These are phyloP conservation scores for Nematodospora anomalae DNA, from an alignment of 1,139 yeast genomes.

Conservation along the genomic window DNA sequence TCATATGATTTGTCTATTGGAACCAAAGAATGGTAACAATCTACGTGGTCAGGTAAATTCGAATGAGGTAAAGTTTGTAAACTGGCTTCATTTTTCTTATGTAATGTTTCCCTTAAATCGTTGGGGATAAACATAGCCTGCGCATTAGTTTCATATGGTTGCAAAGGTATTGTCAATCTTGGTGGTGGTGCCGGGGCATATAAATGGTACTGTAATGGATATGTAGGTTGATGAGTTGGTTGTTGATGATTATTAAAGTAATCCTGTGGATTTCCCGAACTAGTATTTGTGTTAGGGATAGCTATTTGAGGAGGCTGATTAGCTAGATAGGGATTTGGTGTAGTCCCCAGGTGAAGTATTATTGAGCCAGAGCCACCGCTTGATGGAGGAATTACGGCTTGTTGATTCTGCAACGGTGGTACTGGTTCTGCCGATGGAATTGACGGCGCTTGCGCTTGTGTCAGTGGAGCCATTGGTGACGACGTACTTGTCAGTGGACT, in stretches of 20 bases:
- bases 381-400: slow-evolving; percentile 8
- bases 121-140: slow-evolving; percentile 71
- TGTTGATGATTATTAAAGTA: slow-evolving; percentile 1
- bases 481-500: slow-evolving; percentile 2
- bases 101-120: slow-evolving; percentile 69
- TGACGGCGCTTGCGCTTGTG: slow-evolving; percentile 1
- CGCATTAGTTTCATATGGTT: slow-evolving; percentile 69
- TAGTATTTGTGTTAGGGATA: neutral
- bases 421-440: slow-evolving; percentile 1
- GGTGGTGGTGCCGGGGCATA: slow-evolving; percentile 92
- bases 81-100: slow-evolving; percentile 77
- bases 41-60: slow-evolving; percentile 72
- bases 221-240: slow-evolving; percentile 21
- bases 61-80: slow-evolving; percentile 64
- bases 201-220: slow-evolving; percentile 80
- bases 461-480: slow-evolving; percentile 1
- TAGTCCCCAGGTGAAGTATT: slow-evolving; percentile 2
- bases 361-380: slow-evolving; percentile 3
- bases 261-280: too few relatives aligned
- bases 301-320: slow-evolving; percentile 6
- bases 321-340: slow-evolving; percentile 1
- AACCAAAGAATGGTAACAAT: slow-evolving; percentile 79
- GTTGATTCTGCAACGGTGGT: slow-evolving; percentile 6
- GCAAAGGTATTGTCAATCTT: slow-evolving; percentile 56
- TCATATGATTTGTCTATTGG: slow-evolving; percentile 73